Base-by-base conservation (phyloP, 2,329 filamentous ascomycete species). In the Scleromitrula shiraiana region DNA sequence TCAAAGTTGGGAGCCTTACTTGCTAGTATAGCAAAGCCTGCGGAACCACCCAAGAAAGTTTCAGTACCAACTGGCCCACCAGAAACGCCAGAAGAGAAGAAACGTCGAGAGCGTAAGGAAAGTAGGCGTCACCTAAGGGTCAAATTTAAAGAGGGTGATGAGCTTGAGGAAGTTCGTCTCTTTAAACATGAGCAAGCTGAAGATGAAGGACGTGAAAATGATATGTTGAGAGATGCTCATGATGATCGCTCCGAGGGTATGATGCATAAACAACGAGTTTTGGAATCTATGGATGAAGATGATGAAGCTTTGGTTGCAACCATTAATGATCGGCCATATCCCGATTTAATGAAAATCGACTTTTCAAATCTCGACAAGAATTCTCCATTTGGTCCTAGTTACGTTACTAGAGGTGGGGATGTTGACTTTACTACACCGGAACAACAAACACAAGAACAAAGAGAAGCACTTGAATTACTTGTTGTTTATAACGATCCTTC, bases 211-310 rank as follows among this genome's bases (percentile, higher is more conserved):
- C 75, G 84, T 47, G 76, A 78, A 46, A 72, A 75, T 47, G 83
- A 80, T 59, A 81, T 87, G 73, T 76, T 83, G 33, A 78, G 79
- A 41, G 84, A 89, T 63, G 83, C 83, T 4, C 76, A 77, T 24
- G 85, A 89, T 61, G 82, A 87, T 58, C 80, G 80, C 41, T 81
- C 80, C 5, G 86, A 87, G 59, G 83, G 85, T 41, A 80, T 84
- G 70, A 80, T 83, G 56, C 68, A 82, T 44, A 82, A 80, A 58
- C 72, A 74, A 53, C 70, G 74, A 38, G 68, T 72, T 7, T 52
- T 53, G 14, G 70, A 71, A 23, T 68, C 72, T 37, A 76, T 78
- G 2, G 75, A 82, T 9, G 69, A 73, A 0, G 75, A 77, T 20
- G 76, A 63, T 30, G 62, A 64, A n/a, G 53, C 55, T 41, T 53